These are phyloP conservation scores for Debaryomyces fabryi DNA, from an alignment of 1,139 yeast species.

Conservation along the genomic window DNA sequence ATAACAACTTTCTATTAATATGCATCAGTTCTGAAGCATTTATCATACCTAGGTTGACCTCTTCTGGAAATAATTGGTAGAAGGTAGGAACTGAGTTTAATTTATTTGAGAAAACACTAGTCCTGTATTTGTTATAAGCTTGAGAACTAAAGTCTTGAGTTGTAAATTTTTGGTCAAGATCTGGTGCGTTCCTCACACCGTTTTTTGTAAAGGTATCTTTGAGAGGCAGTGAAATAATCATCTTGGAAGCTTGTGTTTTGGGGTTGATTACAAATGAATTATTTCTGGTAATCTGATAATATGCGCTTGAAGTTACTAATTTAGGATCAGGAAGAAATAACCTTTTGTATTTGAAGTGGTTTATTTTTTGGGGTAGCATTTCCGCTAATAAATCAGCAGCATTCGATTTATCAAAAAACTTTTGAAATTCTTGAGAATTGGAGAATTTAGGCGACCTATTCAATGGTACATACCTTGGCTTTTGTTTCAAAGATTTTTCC, in stretches of 20 bases:
- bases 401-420: slow-evolving; percentile 27
- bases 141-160: slow-evolving; percentile 17
- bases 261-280: not conserved
- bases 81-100: slow-evolving; percentile 29
- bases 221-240: slow-evolving; percentile 23
- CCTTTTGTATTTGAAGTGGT: slow-evolving; percentile 26
- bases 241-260: not conserved
- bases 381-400: slow-evolving; percentile 30
- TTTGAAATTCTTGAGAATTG: slow-evolving; percentile 28
- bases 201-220: slow-evolving; percentile 18
- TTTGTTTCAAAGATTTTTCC: slow-evolving; percentile 35
- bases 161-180: slow-evolving; percentile 13
- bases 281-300: not conserved
- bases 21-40: slow-evolving; percentile 28
- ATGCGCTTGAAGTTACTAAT: not conserved
- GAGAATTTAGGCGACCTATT: slow-evolving; percentile 27
- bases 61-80: slow-evolving; percentile 35
- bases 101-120: slow-evolving; percentile 29
- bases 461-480: slow-evolving; percentile 20
- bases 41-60: slow-evolving; percentile 24
- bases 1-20: slow-evolving; percentile 35
- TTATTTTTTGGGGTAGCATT: slow-evolving; percentile 34
- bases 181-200: slow-evolving; percentile 3
- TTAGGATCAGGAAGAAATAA: slow-evolving; percentile 11
- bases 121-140: slow-evolving; percentile 29